A percentile compares a stretch with the other conserved stretches of the same genome.
Conservation (phyloP, 139 green algal species). For the Micromonas commoda region DNA sequence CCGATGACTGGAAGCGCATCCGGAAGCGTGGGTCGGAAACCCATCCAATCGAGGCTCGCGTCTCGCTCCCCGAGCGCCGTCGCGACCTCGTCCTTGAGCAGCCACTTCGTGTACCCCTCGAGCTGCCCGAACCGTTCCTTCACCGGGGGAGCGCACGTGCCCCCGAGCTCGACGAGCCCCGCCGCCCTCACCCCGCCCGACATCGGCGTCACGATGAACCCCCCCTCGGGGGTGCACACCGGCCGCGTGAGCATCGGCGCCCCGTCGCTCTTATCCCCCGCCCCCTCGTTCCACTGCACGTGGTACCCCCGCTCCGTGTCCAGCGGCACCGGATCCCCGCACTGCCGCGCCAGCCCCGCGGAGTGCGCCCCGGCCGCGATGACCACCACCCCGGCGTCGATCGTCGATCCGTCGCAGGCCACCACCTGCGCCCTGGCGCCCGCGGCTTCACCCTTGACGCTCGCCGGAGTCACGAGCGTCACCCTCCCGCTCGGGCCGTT, state of each 20-base stretch:
- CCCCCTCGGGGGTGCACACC: constrained; percentile 6
- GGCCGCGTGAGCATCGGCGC: constrained; percentile 12
- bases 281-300: too few species aligned
- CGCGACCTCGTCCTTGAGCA: background rate
- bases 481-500: too few species aligned
- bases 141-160: background rate
- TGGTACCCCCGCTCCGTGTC: constrained; percentile 30
- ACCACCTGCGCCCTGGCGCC: too few species aligned
- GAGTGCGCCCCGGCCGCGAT: constrained; percentile 16
- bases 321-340: constrained; percentile 19
- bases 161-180: constrained; percentile 26
- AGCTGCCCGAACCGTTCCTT: constrained; percentile 10
- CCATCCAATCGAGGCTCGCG: constrained; percentile 18
- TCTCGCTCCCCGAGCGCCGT: background rate
- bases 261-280: background rate
- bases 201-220: constrained; percentile 31
- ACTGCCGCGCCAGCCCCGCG: background rate
- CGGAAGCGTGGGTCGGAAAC: constrained; percentile 28
- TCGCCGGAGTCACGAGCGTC: background rate
- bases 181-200: constrained; percentile 12
- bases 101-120: background rate
- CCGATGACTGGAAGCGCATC: constrained; percentile 26
- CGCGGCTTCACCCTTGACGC: background rate
- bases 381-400: constrained; percentile 10
- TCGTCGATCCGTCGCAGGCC: too few species aligned